These are phyloP conservation scores for Podospora appendiculata DNA, from an alignment of 495 filamentous ascomycete genomes.

Conservation along the genomic window DNA sequence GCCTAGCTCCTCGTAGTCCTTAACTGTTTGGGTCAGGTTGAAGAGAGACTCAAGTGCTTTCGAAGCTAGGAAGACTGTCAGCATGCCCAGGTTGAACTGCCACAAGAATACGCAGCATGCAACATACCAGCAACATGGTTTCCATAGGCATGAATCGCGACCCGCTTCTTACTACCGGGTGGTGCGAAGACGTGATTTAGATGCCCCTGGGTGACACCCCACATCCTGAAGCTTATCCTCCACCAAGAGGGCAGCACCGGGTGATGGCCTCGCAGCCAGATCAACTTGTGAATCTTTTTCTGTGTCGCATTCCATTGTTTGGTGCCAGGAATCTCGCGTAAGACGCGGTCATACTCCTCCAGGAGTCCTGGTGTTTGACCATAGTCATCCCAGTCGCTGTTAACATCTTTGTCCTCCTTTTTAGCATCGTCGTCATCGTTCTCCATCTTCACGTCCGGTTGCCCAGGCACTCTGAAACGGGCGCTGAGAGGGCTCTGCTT, in stretches of 20 bases:
- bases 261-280: constrained; percentile 22
- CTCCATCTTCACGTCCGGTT: background rate
- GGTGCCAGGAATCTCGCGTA: constrained; percentile 14
- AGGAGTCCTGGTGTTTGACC: constrained; percentile 8
- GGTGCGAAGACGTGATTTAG: constrained; percentile 20
- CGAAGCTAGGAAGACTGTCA: constrained; percentile 11
- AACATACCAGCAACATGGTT: constrained; percentile 19
- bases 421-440: background rate
- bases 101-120: background rate
- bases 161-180: constrained; percentile 13
- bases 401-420: background rate
- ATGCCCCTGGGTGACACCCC: constrained; percentile 18
- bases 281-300: constrained; percentile 18
- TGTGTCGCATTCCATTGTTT: constrained; percentile 21
- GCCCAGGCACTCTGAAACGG: background rate
- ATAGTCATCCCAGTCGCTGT: constrained; percentile 22
- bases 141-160: constrained; percentile 15
- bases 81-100: background rate
- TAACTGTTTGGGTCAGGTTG: constrained; percentile 18
- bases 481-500: no score
- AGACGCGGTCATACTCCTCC: constrained; percentile 9
- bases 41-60: constrained; percentile 25
- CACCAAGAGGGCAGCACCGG: constrained; percentile 25
- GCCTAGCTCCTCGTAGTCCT: constrained; percentile 20
- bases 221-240: constrained; percentile 21